A percentile compares a stretch with the other conserved stretches of the same genome.
These are phyloP conservation scores for Tetradesmus lagerheimii DNA, from an alignment of 139 green algal genomes.

Conservation along the genomic window DNA sequence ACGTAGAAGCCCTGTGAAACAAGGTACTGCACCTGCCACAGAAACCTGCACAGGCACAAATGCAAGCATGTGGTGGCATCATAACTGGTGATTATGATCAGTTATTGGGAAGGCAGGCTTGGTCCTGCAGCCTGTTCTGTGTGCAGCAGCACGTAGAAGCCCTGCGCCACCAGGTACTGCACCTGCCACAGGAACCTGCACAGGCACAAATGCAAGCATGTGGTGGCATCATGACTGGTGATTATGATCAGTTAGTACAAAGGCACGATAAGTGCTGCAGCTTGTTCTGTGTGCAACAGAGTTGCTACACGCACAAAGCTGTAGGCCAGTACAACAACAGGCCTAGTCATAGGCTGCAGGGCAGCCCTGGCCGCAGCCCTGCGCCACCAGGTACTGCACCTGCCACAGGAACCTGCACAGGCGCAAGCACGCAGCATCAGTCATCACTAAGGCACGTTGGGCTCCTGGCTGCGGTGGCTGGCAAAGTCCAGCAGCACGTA, in stretches of 20 bases:
- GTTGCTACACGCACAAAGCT: constrained; percentile 51
- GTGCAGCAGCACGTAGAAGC: constrained; percentile 49
- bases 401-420: constrained; percentile 49
- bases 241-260: too few relatives aligned
- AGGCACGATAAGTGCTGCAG: too few relatives aligned
- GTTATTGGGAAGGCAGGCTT: too few relatives aligned
- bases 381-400: constrained; percentile 50
- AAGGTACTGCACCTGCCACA: constrained; percentile 53
- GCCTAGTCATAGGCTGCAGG: too few relatives aligned
- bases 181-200: constrained; percentile 51
- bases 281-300: background rate
- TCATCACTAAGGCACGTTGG: too few relatives aligned
- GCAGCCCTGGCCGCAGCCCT: too few relatives aligned
- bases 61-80: background rate
- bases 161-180: constrained; percentile 52
- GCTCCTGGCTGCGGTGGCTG: constrained; percentile 1
- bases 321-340: too few relatives aligned
- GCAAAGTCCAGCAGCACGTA: constrained; percentile 45
- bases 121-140: too few relatives aligned
- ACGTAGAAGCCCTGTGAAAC: constrained; percentile 52
- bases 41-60: constrained; percentile 35
- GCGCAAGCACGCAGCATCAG: too few relatives aligned
- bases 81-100: too few relatives aligned
- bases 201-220: background rate
- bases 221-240: too few relatives aligned